Evolutionary conservation across 176 grass and related monocot species (phyloP), one percentile per base, ranked within the genome.

Genomic region (Triticum urartu): DNA sequence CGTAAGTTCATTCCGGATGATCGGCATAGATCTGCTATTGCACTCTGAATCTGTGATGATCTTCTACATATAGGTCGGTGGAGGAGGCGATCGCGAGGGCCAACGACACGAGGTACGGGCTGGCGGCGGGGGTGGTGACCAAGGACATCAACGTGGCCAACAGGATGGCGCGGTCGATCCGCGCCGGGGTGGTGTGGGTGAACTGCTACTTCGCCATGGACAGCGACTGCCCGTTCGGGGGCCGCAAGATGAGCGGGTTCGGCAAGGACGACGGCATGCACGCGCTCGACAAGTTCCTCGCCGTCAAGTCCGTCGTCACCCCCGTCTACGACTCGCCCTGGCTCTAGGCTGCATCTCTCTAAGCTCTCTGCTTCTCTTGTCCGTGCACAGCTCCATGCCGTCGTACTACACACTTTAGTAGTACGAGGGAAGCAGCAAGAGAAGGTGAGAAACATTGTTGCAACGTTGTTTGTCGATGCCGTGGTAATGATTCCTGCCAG

Each of bases 241-340:
- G 94, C 0, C 88, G 72, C 20, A 90, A 89, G 91, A 94, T 96
- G 94, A 96, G 94, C 70, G 94, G 91, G 1, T 88, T 88, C 79
- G 94, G 91, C 45, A 96, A 89, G 85, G 94, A 93, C 83, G 21
- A 68, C n/a, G 40, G 94, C 75, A 83, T 96, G 87, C 85, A 94
- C 68, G 91, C 87, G 13, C 87, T 94, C 59, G 87, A 94, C 59
- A 97, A 97, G 87, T 96, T 81, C 85, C 87, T 97, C 14, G 86
- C 86, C 61, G 59, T 89, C 52, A 95, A 95, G 86, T 9, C 91
- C 62, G 91, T 93, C n/a, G 84, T 97, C 80, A 90, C 87, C 32
- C 92, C 90, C 15, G 64, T 97, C n/a, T 63, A 84, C 8, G 86
- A 22, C 85, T 82, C 88, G 15, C 94, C 94, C 2, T 97, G 94